These are phyloP conservation scores for Vairimorpha necatrix DNA, from an alignment of 371 early-diverging fungal species.

Conservation along the genomic window DNA sequence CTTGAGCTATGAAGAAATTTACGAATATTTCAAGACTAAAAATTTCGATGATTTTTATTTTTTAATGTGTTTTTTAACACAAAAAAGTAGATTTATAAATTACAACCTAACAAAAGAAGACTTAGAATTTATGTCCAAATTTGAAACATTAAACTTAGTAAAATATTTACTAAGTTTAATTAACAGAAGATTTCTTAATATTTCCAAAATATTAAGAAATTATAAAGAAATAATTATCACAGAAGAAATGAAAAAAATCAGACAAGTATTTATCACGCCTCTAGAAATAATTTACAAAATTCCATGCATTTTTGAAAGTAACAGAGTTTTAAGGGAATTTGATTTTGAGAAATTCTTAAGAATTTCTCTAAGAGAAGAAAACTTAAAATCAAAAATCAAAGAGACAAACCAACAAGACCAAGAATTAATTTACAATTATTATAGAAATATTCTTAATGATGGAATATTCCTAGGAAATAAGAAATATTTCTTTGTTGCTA, in stretches of 20 bases:
- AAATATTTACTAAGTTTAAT: not conserved
- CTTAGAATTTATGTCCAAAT: not conserved
- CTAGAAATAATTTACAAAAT: constrained; percentile 19
- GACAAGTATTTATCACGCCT: constrained; percentile 29
- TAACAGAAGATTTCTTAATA: constrained; percentile 3
- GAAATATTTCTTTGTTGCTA: constrained; percentile 70
- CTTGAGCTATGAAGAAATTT: not conserved
- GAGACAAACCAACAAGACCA: not conserved
- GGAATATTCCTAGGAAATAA: constrained; percentile 68
- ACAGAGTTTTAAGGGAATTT: constrained; percentile 66
- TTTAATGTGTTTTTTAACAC: not conserved
- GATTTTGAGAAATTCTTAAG: constrained; percentile 69
- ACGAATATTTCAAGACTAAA: not conserved
- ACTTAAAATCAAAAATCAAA: constrained; percentile 36
- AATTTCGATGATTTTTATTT: not conserved
- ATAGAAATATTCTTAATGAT: constrained; percentile 65
- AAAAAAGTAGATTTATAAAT: not conserved
- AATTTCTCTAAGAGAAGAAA: constrained; percentile 70
- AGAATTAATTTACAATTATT: constrained; percentile 39
- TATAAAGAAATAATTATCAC: not conserved
- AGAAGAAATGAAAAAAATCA: not conserved
- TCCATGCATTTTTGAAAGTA: constrained; percentile 11
- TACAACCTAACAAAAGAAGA: not conserved
- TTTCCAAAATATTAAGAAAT: not conserved
- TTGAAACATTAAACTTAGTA: not conserved